These are phyloP conservation scores for Nephelium lappaceum DNA, from an alignment of 345 rosid species.

Conservation along the genomic window DNA sequence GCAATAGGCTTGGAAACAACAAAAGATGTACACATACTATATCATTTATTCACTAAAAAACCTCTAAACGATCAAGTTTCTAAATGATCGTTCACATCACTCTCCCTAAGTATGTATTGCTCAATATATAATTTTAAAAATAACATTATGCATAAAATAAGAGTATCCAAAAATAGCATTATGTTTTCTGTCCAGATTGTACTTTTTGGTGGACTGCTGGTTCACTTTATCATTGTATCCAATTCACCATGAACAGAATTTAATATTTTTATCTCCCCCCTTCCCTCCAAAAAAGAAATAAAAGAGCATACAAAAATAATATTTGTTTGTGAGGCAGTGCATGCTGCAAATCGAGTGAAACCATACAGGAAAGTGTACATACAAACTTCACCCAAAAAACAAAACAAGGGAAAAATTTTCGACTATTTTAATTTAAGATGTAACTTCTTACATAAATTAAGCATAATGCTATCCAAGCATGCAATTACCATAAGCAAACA, in stretches of 20 bases:
- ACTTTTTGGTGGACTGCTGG: neutral
- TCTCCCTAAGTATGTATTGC: neutral
- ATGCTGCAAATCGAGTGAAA: slow-evolving; percentile 7
- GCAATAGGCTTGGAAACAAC: neutral
- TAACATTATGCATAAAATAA: neutral
- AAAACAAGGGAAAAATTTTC: neutral
- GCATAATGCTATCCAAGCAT: neutral
- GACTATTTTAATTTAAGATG: neutral
- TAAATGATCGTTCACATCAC: neutral
- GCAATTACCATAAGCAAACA: slow-evolving; percentile 1
- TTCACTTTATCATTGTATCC: neutral
- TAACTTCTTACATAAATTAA: neutral
- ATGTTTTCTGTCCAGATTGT: neutral
- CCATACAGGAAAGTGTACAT: neutral
- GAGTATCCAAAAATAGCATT: neutral
- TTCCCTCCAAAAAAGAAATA: too few relatives aligned
- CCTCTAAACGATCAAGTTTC: slow-evolving; percentile 14
- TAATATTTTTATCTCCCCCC: too few relatives aligned
- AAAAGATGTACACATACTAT: neutral
- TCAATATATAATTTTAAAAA: neutral
- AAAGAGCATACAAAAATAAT: neutral
- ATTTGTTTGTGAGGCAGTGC: neutral
- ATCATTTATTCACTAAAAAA: neutral
- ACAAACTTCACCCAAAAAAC: neutral
- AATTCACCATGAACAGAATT: too few relatives aligned